phyloP scores from a whole-genome alignment of 202 grass and related monocot genomes.

The Schoenoplectus tabernaemontani region DNA sequence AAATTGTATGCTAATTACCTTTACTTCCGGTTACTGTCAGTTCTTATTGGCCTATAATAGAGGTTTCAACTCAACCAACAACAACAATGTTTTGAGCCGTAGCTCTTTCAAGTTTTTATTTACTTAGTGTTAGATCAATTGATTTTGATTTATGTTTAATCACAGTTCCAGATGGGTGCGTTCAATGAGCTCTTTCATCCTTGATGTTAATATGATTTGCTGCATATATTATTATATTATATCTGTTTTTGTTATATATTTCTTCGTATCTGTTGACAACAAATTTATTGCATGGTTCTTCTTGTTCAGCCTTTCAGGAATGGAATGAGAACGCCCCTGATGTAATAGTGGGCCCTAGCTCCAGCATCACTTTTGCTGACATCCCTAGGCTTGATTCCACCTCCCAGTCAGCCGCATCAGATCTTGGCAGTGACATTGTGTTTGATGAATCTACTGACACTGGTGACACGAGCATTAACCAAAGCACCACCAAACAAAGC shows the following conservation, averaged over 20 bases:
- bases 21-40: neutral
- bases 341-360: slow-evolving; percentile 36
- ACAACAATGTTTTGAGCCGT: too few relatives aligned
- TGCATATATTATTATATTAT: neutral
- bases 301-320: slow-evolving; percentile 63
- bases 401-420: slow-evolving; percentile 20
- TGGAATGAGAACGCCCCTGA: slow-evolving; percentile 45
- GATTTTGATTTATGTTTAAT: neutral
- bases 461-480: slow-evolving; percentile 18
- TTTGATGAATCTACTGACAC: slow-evolving; percentile 30
- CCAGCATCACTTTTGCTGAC: slow-evolving; percentile 28
- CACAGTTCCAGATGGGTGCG: neutral
- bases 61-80: neutral
- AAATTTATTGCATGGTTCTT: slow-evolving; percentile 18
- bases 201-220: neutral
- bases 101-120: neutral
- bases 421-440: slow-evolving; percentile 27
- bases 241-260: neutral
- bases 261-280: too few relatives aligned
- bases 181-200: neutral
- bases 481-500: slow-evolving; percentile 27
- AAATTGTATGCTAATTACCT: neutral
- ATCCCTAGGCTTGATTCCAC: slow-evolving; percentile 16
- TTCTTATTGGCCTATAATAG: neutral
- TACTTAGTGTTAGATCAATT: neutral